Conservation (phyloP, 805 yeast species). For the Huiozyma naganishii region DNA sequence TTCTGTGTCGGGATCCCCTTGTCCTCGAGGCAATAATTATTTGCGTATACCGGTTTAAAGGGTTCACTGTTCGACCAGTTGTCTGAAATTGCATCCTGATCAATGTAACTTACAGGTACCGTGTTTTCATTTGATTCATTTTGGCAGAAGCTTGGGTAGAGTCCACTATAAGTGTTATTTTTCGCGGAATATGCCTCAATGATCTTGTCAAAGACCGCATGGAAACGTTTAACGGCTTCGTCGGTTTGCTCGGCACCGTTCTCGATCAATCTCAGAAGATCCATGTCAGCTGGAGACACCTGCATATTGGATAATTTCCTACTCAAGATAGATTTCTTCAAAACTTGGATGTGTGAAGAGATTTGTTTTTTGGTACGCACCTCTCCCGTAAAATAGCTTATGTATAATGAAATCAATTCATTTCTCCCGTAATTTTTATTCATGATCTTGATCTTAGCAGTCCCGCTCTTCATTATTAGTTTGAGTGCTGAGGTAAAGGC, state of each 20-base stretch:
- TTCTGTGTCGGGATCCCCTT: no score
- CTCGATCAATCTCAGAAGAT: slow-evolving; percentile 23
- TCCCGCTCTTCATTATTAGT: slow-evolving; percentile 81
- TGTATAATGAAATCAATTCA: slow-evolving; percentile 82
- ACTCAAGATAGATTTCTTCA: slow-evolving; percentile 47
- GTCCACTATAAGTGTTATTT: no score
- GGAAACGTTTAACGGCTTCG: slow-evolving; percentile 17
- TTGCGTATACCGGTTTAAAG: no score
- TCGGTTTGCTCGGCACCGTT: slow-evolving; percentile 24
- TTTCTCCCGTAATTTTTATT: slow-evolving; percentile 91
- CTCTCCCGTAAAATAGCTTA: slow-evolving; percentile 68
- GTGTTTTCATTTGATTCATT: no score
- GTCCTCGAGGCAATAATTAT: no score
- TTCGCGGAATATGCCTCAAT: slow-evolving; percentile 5
- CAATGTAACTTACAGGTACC: no score
- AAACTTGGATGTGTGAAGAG: slow-evolving; percentile 90
- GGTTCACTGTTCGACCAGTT: no score
- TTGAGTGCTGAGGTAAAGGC: slow-evolving; percentile 80
- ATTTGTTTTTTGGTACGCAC: slow-evolving; percentile 84
- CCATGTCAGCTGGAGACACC: slow-evolving; percentile 18
- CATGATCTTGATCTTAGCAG: slow-evolving; percentile 72
- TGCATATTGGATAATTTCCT: slow-evolving; percentile 17
- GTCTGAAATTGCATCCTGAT: no score
- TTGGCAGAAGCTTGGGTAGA: no score
- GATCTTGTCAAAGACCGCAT: slow-evolving; percentile 21